phyloP scores from a whole-genome alignment of 805 yeast species.

The Metschnikowia amazonensis region DNA sequence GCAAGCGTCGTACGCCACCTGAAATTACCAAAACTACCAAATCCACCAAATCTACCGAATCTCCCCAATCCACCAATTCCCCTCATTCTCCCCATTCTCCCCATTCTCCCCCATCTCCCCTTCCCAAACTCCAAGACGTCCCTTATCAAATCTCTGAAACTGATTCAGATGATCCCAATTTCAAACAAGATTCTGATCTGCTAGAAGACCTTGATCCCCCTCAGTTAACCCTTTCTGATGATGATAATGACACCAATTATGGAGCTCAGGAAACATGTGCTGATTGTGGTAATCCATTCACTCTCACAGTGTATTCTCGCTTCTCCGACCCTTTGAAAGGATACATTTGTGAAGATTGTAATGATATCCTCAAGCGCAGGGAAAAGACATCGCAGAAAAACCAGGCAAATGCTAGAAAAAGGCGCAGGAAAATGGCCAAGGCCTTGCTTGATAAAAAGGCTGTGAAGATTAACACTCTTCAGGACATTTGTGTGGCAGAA shows the following conservation, averaged over 20 bases:
- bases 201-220: neutral
- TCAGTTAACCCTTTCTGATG: slow-evolving; percentile 9
- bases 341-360: slow-evolving; percentile 62
- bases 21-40: too few relatives aligned
- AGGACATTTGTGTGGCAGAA: slow-evolving; percentile 71
- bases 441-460: slow-evolving; percentile 74
- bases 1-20: slow-evolving; percentile 18
- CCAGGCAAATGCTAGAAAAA: slow-evolving; percentile 64
- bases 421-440: slow-evolving; percentile 75
- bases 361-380: slow-evolving; percentile 37
- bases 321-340: slow-evolving; percentile 51
- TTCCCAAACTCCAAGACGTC: too few relatives aligned
- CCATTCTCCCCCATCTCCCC: too few relatives aligned
- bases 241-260: slow-evolving; percentile 22
- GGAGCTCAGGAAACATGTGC: slow-evolving; percentile 61
- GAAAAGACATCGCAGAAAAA: slow-evolving; percentile 46
- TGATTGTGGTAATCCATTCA: slow-evolving; percentile 56
- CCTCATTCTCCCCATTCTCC: too few relatives aligned
- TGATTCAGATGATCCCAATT: slow-evolving; percentile 1
- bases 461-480: slow-evolving; percentile 63
- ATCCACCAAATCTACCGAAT: too few relatives aligned
- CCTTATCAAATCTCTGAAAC: slow-evolving; percentile 10
- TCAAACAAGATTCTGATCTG: neutral
- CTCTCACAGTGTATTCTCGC: slow-evolving; percentile 64
- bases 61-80: too few relatives aligned